Conservation (phyloP, 805 yeast species). For the Monosporozyma unispora region DNA sequence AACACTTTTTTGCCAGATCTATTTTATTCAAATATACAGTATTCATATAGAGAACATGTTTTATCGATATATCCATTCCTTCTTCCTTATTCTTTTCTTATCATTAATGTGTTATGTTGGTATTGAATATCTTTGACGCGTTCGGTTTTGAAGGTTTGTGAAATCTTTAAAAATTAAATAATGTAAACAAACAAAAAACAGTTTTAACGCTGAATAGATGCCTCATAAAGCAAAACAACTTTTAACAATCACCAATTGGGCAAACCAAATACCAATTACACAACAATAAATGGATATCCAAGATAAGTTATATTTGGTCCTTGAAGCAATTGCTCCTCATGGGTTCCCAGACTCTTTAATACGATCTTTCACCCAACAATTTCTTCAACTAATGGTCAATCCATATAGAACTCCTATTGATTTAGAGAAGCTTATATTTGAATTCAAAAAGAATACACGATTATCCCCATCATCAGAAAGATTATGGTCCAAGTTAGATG, state of each 20-base stretch:
- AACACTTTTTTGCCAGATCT: too few species aligned
- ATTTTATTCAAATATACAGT: too few species aligned
- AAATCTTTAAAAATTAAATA: neutral
- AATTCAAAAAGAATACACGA: conserved; percentile 13
- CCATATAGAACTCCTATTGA: conserved; percentile 13
- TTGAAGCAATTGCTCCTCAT: conserved; percentile 23
- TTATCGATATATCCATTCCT: too few species aligned
- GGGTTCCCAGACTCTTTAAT: conserved; percentile 13
- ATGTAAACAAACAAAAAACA: neutral
- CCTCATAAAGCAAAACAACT: neutral
- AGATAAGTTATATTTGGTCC: conserved; percentile 12
- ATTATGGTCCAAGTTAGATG: conserved; percentile 19
- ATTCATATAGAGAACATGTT: neutral
- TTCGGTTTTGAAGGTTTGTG: neutral
- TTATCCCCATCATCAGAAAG: conserved; percentile 9
- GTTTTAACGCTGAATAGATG: neutral
- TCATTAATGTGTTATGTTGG: neutral
- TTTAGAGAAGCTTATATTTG: conserved; percentile 15
- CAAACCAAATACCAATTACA: neutral
- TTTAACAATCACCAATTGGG: neutral
- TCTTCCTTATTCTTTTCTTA: neutral
- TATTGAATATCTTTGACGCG: neutral
- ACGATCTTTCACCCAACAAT: conserved; percentile 12
- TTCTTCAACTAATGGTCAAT: conserved; percentile 12
- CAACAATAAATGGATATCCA: conserved; percentile 17